These are phyloP conservation scores for Mycena chlorophos DNA, from an alignment of 768 basidiomycete genomes.

Conservation along the genomic window DNA sequence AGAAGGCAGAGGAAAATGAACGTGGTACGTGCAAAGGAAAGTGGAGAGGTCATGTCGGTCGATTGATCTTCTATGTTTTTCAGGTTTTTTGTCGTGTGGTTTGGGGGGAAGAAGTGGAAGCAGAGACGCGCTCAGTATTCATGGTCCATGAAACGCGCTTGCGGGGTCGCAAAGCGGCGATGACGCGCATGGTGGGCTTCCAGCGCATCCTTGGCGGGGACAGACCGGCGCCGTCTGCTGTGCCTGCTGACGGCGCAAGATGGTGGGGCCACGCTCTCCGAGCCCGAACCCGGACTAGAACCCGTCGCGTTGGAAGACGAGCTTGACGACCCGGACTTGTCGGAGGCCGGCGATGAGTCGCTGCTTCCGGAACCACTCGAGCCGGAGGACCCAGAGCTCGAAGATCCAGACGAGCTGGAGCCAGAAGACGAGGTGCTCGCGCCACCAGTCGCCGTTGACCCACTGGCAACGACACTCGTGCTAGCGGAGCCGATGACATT, in stretches of 20 bases:
- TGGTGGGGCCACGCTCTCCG: too few relatives aligned
- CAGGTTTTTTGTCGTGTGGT: not conserved
- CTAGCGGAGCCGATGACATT: conserved; percentile 25
- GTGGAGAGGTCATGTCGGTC: not conserved
- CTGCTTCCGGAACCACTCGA: too few relatives aligned
- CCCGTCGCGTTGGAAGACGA: conserved; percentile 1
- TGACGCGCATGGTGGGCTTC: conserved; percentile 5
- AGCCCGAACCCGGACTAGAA: conserved; percentile 2
- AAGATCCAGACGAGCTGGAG: not conserved
- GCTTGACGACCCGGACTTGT: not conserved
- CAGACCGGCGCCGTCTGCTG: not conserved
- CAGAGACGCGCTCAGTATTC: conserved; percentile 6
- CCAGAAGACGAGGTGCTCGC: not conserved
- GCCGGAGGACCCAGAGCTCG: not conserved
- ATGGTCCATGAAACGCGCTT: conserved; percentile 5
- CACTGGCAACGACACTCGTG: conserved; percentile 5
- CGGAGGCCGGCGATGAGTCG: too few relatives aligned
- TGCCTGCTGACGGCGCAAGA: not conserved
- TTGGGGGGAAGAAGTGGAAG: not conserved
- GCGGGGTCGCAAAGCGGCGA: conserved; percentile 9
- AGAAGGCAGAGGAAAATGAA: not conserved
- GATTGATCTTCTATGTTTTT: not conserved
- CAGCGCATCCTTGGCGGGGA: conserved; percentile 2
- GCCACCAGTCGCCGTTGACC: not conserved
- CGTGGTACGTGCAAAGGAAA: not conserved